Conservation (phyloP, 352 stramenopile species). For the Achlya hypogyna region DNA sequence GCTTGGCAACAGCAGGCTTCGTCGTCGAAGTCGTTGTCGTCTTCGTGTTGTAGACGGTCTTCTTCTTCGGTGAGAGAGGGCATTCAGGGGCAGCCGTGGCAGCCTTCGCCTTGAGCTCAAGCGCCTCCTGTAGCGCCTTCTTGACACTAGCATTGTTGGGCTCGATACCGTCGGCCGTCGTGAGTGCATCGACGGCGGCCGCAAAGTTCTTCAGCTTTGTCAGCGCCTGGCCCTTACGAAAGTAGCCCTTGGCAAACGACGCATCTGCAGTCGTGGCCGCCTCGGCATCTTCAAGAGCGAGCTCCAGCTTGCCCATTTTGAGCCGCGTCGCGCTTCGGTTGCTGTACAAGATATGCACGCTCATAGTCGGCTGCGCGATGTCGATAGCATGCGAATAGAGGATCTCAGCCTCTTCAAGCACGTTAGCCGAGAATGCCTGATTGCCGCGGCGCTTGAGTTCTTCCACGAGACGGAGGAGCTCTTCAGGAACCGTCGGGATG, state of each 20-base stretch:
- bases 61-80: conserved; percentile 33
- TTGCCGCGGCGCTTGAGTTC: conserved; percentile 86
- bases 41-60: conserved; percentile 32
- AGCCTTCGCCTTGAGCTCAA: conserved; percentile 52
- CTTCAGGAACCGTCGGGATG: conserved; percentile 36
- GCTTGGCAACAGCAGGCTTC: background rate
- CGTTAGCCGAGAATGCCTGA: conserved; percentile 74
- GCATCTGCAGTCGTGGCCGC: conserved; percentile 47
- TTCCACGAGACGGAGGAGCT: conserved; percentile 55
- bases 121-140: conserved; percentile 49
- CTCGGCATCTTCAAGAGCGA: conserved; percentile 60
- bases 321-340: conserved; percentile 83
- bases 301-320: conserved; percentile 62
- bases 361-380: conserved; percentile 44
- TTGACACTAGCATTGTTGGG: conserved; percentile 60
- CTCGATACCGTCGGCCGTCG: conserved; percentile 53
- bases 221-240: conserved; percentile 73
- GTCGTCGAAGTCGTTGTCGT: conserved; percentile 10
- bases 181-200: conserved; percentile 52
- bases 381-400: conserved; percentile 96
- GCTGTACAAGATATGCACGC: conserved; percentile 79
- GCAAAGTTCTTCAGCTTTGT: conserved; percentile 57
- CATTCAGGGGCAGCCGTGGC: conserved; percentile 27
- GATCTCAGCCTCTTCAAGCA: conserved; percentile 87
- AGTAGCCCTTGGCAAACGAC: conserved; percentile 74